Evolutionary conservation across 108 stramenopile species (phyloP), one percentile per base, ranked within the genome.

Genomic region (Cyclotella atomus): DNA sequence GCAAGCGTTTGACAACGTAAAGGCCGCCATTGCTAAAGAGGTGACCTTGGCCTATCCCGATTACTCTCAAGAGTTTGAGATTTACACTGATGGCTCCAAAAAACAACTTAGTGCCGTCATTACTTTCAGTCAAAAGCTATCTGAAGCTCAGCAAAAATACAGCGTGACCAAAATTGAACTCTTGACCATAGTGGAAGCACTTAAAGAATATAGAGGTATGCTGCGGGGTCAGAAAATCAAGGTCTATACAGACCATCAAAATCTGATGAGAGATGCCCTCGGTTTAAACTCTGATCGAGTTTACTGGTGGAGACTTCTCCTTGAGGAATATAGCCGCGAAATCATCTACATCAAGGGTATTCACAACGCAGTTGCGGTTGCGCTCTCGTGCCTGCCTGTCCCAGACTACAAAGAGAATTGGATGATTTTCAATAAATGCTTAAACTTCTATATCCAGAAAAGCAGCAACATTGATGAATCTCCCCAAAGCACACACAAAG

Each of bases 321-420:
- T 87, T 20, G 84, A 84, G 59, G 82, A 81, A 24, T 57, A 75
- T 67, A 62, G 70, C 33, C 71, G 75, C 15, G 65, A 59, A 32
- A 75, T 83, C 38, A 32, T 43, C 0, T 69, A 83, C 47, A 53
- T 84, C 19, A 64, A 72, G 69, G 83, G 84, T 25, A 61, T 81
- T 57, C 45, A 63, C 49, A 85, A 88, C 61, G 38, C 52, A 4
- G 70, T 83, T 43, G 85, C 83, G 28, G 85, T 86, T 59, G 67
- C 70, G 12, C 55, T 88, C 16, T 68, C 64, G 15, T 65, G 83
- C 0, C 35, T 69, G 10, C 68, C 68, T 12, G 5, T 7, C n/a
- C 3, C 45, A 1, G 34, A 20, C 21, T 41, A 65, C 27, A 21
- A 44, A 3, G 25, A 28, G 16, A 46, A 46, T 3, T 46, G 45